Evolutionary conservation across 306 rosid genomes (phyloP), one percentile per base, ranked within the genome.

Genomic region (Cucurbita argyrosperma): DNA sequence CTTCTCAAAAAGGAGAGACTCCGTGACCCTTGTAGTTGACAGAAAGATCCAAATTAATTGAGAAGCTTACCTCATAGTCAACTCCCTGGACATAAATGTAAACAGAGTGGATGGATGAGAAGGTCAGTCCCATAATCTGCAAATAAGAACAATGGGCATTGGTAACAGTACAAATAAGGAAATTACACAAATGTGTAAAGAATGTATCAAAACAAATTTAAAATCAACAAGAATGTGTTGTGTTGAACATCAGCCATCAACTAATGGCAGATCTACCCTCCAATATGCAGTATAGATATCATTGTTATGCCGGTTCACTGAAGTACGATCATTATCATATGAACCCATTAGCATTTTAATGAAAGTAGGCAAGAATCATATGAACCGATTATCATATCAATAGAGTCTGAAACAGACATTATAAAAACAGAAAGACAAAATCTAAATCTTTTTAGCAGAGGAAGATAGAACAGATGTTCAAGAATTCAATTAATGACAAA

Each of bases 81-180:
- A 92, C 82, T 74, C 98, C 98, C 84, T 92, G 98, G 66, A 90
- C 39, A 76, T 90, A 90, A 72, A 92, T 88, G 78, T 79, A 83
- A 71, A 86, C 84, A 42, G 96, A 83, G 76, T 92, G 87, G 74
- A 85, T 43, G 45, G 96, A 69, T 59, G 98, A 90, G 87, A 92
- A 90, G 72, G 87, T 74, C 79, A 92, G 84, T 37, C 96, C 91
- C 7, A 96, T 92, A 82, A 92, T 92, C 96, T 92, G 89, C 88
- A 74, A 78, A 72, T 45, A 54, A 46, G 74, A 15, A 55, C 52
- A 23, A 55, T 8, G 77, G 59, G 76, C 39, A 66, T 66, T 42
- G 78, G 39, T 63, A 21, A 77, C 49, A 14, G 63, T 63, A 49
- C 70, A 67, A 11, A 37, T 5, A 76, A 74, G 65, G 30, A 35